Evolutionary conservation across 768 basidiomycete genomes (phyloP), one percentile per base, ranked within the genome.

Genomic region (Tricholoma hemisulphureum): DNA sequence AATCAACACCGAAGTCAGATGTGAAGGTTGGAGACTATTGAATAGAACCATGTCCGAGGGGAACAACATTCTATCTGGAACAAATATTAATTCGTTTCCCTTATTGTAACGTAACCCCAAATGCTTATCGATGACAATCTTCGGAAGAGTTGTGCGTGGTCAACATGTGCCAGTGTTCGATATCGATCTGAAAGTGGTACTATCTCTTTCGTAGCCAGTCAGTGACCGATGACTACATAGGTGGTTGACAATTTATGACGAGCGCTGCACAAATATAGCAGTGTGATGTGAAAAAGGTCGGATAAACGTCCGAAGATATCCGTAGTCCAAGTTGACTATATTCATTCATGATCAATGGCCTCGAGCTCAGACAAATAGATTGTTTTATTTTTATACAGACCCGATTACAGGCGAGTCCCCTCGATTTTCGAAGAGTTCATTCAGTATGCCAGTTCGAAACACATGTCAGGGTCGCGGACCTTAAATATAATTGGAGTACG

Each of bases 41-140:
- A 26, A 34, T 28, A n/a, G n/a, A n/a, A n/a, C n/a, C 24, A 39
- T 24, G 34, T 39, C 26, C 32, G 34, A 56, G 55, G 29, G 37
- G 24, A 31, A 28, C 13, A 24, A 18, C 6, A 24, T 43, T 43
- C 53, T 26, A 23, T 43, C 20, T 41, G 39, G 53, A 41, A 53
- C n/a, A n/a, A n/a, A n/a, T n/a, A n/a, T n/a, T n/a, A 43, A 53
- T 26, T 23, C 35, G 37, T 29, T 34, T 28, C 37, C 37, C 8
- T 39, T 29, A 39, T 39, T 41, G 24, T 54, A 29, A 13, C 16
- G 10, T 54, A 3, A 29, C 39, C 11, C 26, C 13, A 56, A 21
- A 55, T 29, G 41, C 52, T 66, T 62, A 66, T 64, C 63, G 61
- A 63, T 66, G 56, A 52, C 50, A 57, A 58, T 63, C n/a, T n/a